phyloP scores from a whole-genome alignment of 2,329 filamentous ascomycete genomes.

The Fusarium udum region DNA sequence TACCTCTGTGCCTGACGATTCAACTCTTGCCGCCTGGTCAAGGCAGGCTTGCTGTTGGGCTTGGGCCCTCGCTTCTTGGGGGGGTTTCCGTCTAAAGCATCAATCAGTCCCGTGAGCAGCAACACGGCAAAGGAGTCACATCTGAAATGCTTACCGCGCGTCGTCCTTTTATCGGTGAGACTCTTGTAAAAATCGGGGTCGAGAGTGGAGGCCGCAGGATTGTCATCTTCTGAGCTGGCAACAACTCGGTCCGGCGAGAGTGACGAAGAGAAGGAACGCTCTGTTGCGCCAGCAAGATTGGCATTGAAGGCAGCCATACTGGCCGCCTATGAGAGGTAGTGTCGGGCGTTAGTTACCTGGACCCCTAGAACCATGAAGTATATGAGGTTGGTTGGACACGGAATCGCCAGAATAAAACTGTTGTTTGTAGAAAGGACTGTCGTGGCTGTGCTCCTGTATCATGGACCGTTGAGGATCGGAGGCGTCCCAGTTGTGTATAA shows the following conservation, averaged over 20 bases:
- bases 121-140: not conserved
- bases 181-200: slow-evolving; percentile 73
- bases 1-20: slow-evolving; percentile 97
- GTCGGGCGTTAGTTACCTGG: not conserved
- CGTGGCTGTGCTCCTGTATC: slow-evolving; percentile 15
- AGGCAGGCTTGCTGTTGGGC: slow-evolving; percentile 92
- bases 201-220: slow-evolving; percentile 54
- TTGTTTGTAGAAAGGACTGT: not conserved
- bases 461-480: not conserved
- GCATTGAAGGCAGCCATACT: slow-evolving; percentile 38
- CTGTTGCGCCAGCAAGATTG: slow-evolving; percentile 28
- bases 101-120: slow-evolving; percentile 18
- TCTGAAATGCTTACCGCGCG: slow-evolving; percentile 67
- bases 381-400: not conserved
- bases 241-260: slow-evolving; percentile 53
- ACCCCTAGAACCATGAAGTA: not conserved
- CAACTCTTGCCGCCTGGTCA: slow-evolving; percentile 90
- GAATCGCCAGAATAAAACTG: slow-evolving; percentile 1
- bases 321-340: slow-evolving; percentile 7
- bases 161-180: slow-evolving; percentile 77
- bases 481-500: not conserved
- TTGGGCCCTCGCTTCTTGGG: slow-evolving; percentile 94
- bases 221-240: slow-evolving; percentile 48
- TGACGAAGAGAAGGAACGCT: slow-evolving; percentile 57
- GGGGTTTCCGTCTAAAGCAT: slow-evolving; percentile 76